phyloP scores from a whole-genome alignment of 805 yeast genomes.

The Candida corydali region DNA sequence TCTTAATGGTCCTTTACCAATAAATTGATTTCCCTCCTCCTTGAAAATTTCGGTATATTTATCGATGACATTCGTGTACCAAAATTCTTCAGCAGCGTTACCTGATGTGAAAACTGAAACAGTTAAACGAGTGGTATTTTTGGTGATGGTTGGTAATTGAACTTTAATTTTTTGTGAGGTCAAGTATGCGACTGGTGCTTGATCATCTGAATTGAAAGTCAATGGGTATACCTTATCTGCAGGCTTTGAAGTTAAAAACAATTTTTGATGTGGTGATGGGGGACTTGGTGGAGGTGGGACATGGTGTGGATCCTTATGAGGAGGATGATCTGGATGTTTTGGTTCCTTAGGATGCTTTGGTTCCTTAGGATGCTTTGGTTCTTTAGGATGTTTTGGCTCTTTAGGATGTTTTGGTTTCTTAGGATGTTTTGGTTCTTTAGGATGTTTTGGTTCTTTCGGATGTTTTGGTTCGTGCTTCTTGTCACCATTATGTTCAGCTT shows the following conservation, averaged over 20 bases:
- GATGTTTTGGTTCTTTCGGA: neutral
- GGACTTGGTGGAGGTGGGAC: neutral
- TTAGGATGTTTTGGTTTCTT: conserved; percentile 4
- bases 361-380: conserved; percentile 4
- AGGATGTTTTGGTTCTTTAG: neutral
- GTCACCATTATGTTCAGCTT: neutral
- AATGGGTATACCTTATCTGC: conserved; percentile 41
- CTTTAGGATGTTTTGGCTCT: conserved; percentile 3
- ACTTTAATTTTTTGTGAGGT: conserved; percentile 37
- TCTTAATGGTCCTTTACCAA: conserved; percentile 72
- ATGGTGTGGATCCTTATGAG: conserved; percentile 5
- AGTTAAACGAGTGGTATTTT: conserved; percentile 56
- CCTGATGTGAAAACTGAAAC: conserved; percentile 67
- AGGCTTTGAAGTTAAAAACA: conserved; percentile 28
- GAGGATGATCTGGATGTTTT: conserved; percentile 2
- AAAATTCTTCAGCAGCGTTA: conserved; percentile 77
- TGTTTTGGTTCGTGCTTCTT: neutral
- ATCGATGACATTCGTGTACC: conserved; percentile 67
- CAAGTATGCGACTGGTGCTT: conserved; percentile 44
- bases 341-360: conserved; percentile 6
- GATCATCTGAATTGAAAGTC: conserved; percentile 15
- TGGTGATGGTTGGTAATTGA: conserved; percentile 42
- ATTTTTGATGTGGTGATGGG: conserved; percentile 4
- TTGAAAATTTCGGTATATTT: conserved; percentile 37
- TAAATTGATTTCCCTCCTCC: conserved; percentile 33